phyloP scores from a whole-genome alignment of 202 grass and related monocot genomes.

The Schoenoplectus tabernaemontani region DNA sequence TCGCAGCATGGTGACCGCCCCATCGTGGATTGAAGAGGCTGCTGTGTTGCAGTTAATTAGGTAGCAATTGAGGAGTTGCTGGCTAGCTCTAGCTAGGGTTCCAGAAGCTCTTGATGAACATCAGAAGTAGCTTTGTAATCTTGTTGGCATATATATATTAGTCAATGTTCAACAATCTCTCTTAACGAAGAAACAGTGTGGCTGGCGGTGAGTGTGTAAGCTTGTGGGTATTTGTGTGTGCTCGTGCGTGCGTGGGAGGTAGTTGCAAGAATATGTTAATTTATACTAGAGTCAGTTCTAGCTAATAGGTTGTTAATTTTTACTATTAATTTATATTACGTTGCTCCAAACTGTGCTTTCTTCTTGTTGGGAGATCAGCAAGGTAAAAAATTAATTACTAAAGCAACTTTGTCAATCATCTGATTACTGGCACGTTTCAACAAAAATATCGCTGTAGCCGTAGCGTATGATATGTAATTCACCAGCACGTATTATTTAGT shows the following conservation, averaged over 20 bases:
- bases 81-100: background rate
- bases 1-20: conserved; percentile 67
- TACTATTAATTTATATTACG: background rate
- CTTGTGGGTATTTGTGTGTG: background rate
- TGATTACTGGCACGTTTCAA: background rate
- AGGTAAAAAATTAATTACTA: background rate
- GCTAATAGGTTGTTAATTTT: background rate
- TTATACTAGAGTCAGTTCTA: background rate
- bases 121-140: background rate
- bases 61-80: background rate
- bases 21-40: conserved; percentile 18
- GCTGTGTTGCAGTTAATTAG: background rate
- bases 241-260: background rate
- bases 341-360: background rate
- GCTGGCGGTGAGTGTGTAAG: background rate
- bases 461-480: too few species aligned
- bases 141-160: background rate
- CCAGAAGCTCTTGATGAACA: background rate
- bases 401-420: background rate
- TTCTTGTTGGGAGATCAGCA: background rate
- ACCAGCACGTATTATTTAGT: too few species aligned
- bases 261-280: background rate
- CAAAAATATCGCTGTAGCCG: background rate
- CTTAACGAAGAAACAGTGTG: background rate
- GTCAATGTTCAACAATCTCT: background rate